These are phyloP conservation scores for Thielaviopsis euricoi DNA, from an alignment of 2,329 filamentous ascomycete genomes.

Conservation along the genomic window DNA sequence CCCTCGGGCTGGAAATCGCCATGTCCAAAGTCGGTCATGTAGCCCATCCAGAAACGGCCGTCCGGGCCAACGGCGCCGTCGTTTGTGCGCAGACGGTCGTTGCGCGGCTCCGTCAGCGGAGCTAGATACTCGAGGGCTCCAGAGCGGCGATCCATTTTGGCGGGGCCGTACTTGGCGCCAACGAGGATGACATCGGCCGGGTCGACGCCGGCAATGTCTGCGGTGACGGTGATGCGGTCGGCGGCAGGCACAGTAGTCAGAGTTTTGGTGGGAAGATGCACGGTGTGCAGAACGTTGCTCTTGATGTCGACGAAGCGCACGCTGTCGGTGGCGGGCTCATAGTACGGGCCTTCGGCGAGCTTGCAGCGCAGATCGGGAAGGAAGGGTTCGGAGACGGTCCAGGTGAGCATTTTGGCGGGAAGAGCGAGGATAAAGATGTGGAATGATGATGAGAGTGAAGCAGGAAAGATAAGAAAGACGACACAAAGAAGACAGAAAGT, in stretches of 20 bases:
- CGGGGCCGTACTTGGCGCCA: constrained; percentile 67
- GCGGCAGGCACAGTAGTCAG: constrained; percentile 43
- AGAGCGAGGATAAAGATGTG: not conserved
- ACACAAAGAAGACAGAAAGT: not conserved
- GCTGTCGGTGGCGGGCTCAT: constrained; percentile 45
- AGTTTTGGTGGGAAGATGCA: constrained; percentile 45
- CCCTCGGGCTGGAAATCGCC: constrained; percentile 45
- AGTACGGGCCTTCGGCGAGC: constrained; percentile 61
- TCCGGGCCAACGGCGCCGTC: constrained; percentile 68
- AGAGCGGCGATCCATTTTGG: constrained; percentile 51
- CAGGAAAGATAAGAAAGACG: not conserved
- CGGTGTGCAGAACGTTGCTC: constrained; percentile 53
- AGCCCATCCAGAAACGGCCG: constrained; percentile 71
- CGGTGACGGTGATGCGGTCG: constrained; percentile 48
- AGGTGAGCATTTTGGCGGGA: constrained; percentile 24
- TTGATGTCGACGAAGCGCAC: constrained; percentile 75
- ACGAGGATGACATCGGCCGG: constrained; percentile 51
- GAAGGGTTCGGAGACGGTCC: constrained; percentile 36
- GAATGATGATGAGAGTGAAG: not conserved
- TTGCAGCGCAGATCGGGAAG: constrained; percentile 44
- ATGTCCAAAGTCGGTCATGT: constrained; percentile 59
- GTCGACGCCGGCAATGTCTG: constrained; percentile 55
- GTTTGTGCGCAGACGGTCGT: constrained; percentile 50
- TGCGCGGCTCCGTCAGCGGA: constrained; percentile 27
- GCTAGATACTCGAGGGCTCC: constrained; percentile 37